Conservation (phyloP, 495 filamentous ascomycete species). For the Clavariopsis aquatica region DNA sequence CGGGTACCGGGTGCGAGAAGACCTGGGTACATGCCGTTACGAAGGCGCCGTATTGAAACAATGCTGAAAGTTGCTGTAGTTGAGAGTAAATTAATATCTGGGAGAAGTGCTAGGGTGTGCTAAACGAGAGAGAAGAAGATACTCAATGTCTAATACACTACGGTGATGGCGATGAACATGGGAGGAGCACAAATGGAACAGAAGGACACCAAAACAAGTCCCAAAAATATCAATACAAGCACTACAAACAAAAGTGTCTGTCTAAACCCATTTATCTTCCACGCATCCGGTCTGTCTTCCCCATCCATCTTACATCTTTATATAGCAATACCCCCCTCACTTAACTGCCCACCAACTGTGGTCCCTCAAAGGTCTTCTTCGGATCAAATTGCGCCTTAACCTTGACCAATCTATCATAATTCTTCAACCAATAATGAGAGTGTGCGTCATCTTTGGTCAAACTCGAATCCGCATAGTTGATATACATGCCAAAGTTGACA, state of each 20-base stretch:
- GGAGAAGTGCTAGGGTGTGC: neutral
- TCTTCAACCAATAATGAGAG: slow-evolving; percentile 57
- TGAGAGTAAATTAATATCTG: neutral
- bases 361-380: slow-evolving; percentile 60
- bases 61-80: neutral
- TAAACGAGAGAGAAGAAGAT: neutral
- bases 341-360: slow-evolving; percentile 56
- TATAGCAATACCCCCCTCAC: neutral
- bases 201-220: too few species aligned
- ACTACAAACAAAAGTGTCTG: too few species aligned
- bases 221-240: too few species aligned
- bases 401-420: slow-evolving; percentile 48
- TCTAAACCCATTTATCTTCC: too few species aligned
- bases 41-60: slow-evolving; percentile 37
- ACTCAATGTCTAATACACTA: neutral
- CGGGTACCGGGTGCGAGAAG: slow-evolving; percentile 26
- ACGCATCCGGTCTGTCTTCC: too few species aligned
- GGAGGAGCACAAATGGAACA: too few species aligned
- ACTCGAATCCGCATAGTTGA: slow-evolving; percentile 69
- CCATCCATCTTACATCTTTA: neutral
- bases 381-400: slow-evolving; percentile 60
- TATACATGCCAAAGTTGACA: slow-evolving; percentile 53
- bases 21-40: slow-evolving; percentile 41
- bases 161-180: too few species aligned
- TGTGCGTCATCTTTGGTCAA: slow-evolving; percentile 52